A percentile compares a stretch with the other conserved stretches of the same genome.
phyloP scores from a whole-genome alignment of 2,329 filamentous ascomycete species.

The Claviceps digitariae region DNA sequence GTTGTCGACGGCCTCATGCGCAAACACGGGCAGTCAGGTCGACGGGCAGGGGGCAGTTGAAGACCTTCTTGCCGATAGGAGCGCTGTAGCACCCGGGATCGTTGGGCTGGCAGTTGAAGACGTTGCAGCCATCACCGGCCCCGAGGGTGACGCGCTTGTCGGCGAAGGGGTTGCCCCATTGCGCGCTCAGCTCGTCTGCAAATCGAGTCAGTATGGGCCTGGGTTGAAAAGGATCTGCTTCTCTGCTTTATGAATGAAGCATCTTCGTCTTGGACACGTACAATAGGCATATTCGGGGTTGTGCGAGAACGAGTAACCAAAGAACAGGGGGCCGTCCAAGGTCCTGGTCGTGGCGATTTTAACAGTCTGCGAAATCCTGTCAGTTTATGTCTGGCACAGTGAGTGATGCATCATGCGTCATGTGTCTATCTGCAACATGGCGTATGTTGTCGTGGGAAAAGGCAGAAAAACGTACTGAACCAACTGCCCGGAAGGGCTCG shows the following conservation, averaged over 20 bases:
- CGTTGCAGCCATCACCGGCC: conserved; percentile 22
- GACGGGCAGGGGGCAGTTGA: conserved; percentile 26
- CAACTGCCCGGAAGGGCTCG: conserved; percentile 21
- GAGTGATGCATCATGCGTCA: too few relatives aligned
- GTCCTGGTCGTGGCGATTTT: conserved; percentile 26
- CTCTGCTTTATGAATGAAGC: too few relatives aligned
- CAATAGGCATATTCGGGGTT: conserved; percentile 26
- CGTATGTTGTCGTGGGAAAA: background rate
- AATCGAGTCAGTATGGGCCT: background rate
- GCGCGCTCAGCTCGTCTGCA: conserved; percentile 25
- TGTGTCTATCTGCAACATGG: background rate
- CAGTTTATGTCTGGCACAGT: too few relatives aligned
- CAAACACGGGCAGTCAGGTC: conserved; percentile 20
- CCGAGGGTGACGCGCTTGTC: conserved; percentile 21
- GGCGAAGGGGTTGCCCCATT: conserved; percentile 28
- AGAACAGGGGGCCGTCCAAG: conserved; percentile 24
- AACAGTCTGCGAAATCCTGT: conserved; percentile 19
- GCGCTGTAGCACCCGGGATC: conserved; percentile 27
- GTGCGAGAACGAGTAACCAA: conserved; percentile 26
- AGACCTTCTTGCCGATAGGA: conserved; percentile 23
- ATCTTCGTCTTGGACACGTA: conserved; percentile 15
- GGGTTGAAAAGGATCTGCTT: too few relatives aligned
- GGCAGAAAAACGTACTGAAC: conserved; percentile 25
- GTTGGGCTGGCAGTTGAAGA: conserved; percentile 24
- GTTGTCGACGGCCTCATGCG: conserved; percentile 6